phyloP scores from a whole-genome alignment of 345 rosid genomes.

The Bruguiera sexangula region DNA sequence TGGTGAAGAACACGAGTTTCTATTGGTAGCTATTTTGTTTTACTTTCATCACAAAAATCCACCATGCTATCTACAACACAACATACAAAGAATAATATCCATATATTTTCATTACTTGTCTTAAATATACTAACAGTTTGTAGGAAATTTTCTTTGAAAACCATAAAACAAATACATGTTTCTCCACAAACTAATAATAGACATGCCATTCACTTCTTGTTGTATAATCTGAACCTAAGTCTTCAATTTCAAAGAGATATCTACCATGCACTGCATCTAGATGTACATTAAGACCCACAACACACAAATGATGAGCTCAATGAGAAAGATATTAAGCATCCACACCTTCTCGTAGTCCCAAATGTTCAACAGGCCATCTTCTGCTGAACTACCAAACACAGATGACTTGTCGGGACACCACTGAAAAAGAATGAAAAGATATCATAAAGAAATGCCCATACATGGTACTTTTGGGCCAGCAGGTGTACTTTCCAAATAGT shows the following conservation, averaged over 20 bases:
- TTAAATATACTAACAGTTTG: too few species aligned
- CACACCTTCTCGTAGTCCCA: constrained; percentile 35
- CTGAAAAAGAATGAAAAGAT: constrained; percentile 13
- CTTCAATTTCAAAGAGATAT: not conserved
- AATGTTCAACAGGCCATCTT: constrained; percentile 30
- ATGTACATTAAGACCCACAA: not conserved
- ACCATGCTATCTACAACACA: too few species aligned
- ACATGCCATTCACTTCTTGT: not conserved
- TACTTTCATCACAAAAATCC: too few species aligned
- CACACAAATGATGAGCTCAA: not conserved
- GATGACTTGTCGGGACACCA: constrained; percentile 35
- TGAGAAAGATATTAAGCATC: not conserved
- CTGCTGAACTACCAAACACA: constrained; percentile 36
- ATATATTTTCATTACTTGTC: too few species aligned
- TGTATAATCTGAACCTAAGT: not conserved
- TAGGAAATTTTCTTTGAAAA: too few species aligned
- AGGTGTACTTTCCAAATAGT: not conserved
- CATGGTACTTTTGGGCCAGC: not conserved
- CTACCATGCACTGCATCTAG: not conserved
- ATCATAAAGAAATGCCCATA: not conserved
- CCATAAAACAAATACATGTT: too few species aligned
- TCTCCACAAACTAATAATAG: too few species aligned
- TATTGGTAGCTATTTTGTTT: not conserved
- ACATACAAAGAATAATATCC: too few species aligned
- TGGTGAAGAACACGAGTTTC: not conserved